These are phyloP conservation scores for Sextonia rubra DNA, from an alignment of 164 flowering plant species.

Conservation along the genomic window DNA sequence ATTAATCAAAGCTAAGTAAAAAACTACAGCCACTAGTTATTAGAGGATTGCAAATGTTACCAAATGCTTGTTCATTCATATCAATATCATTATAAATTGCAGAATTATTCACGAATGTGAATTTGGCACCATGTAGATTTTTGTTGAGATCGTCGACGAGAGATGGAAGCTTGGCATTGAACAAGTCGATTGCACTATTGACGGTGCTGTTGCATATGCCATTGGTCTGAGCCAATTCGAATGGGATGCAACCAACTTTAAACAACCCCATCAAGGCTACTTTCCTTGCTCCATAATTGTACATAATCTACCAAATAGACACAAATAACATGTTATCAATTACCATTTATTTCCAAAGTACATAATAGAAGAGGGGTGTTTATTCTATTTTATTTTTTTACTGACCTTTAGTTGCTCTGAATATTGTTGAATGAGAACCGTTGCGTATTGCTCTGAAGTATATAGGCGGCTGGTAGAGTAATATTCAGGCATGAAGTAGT, in stretches of 20 bases:
- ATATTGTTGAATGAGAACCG: conserved; percentile 50
- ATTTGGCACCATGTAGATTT: conserved; percentile 34
- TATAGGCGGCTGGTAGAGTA: conserved; percentile 50
- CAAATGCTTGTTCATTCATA: background rate
- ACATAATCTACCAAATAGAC: conserved; percentile 36
- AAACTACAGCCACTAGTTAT: too few species aligned
- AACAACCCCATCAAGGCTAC: conserved; percentile 71
- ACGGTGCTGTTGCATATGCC: conserved; percentile 46
- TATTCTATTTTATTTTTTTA: background rate
- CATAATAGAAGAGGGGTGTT: too few species aligned
- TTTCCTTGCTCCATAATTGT: conserved; percentile 78
- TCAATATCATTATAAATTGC: conserved; percentile 52
- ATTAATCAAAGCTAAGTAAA: too few species aligned
- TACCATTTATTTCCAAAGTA: background rate
- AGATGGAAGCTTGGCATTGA: conserved; percentile 42
- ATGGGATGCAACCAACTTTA: conserved; percentile 69
- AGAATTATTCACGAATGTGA: conserved; percentile 47
- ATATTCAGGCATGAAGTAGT: conserved; percentile 44
- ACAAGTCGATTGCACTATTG: conserved; percentile 47
- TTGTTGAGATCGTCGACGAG: conserved; percentile 39
- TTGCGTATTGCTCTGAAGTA: conserved; percentile 63
- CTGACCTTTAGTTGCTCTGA: conserved; percentile 43
- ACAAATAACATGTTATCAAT: background rate
- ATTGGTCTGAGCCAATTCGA: conserved; percentile 48
- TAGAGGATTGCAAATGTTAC: background rate